Evolutionary conservation across 176 grass and related monocot species (phyloP).

Genomic region (Rhynchospora breviuscula): DNA sequence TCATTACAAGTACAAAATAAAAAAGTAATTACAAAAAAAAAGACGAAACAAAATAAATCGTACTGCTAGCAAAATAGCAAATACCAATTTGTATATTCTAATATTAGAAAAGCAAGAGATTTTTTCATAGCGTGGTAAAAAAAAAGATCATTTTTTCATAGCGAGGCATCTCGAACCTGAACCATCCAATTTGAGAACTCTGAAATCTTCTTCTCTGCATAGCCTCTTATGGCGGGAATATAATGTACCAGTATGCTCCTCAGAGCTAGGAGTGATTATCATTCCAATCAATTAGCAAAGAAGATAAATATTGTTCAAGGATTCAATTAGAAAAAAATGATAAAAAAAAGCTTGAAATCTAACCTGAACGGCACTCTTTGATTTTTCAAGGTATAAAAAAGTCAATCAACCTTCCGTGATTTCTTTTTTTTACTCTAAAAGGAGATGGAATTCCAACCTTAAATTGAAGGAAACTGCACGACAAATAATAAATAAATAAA

Average conservation of each 20-base stretch:
- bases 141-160: background rate
- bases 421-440: too few species aligned
- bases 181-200: constrained; percentile 98
- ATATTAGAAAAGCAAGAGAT: too few species aligned
- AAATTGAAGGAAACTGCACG: too few species aligned
- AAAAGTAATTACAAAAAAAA: background rate
- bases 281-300: too few species aligned
- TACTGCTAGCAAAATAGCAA: background rate
- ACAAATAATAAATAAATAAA: too few species aligned
- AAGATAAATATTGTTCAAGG: too few species aligned
- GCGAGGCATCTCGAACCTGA: constrained; percentile 76
- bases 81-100: constrained; percentile 6
- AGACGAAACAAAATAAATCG: background rate
- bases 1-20: background rate
- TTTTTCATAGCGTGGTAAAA: background rate
- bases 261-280: constrained; percentile 47
- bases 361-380: too few species aligned
- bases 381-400: too few species aligned
- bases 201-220: constrained; percentile 85
- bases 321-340: too few species aligned
- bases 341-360: too few species aligned
- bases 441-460: too few species aligned
- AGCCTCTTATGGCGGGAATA: constrained; percentile 63
- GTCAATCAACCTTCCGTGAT: too few species aligned
- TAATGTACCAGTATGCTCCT: constrained; percentile 64